These are phyloP conservation scores for Zasmidium citrigriseum DNA, from an alignment of 2,329 filamentous ascomycete genomes.

Conservation along the genomic window DNA sequence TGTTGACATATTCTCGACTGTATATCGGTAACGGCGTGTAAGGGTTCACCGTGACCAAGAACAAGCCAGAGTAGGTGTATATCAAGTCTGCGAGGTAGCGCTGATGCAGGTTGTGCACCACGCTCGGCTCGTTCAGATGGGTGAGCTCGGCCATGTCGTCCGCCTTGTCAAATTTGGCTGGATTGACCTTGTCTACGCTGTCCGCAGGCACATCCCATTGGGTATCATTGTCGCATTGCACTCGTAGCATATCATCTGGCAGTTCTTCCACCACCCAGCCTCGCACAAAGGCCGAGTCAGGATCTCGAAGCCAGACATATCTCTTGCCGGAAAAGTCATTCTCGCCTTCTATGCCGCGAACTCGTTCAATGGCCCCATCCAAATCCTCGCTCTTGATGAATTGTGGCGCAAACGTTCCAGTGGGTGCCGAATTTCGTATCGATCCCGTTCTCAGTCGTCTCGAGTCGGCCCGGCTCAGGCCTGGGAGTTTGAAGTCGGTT, in stretches of 20 bases:
- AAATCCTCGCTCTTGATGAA: conserved; percentile 91
- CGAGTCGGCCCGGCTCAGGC: conserved; percentile 29
- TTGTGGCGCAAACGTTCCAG: conserved; percentile 88
- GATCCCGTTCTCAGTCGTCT: conserved; percentile 55
- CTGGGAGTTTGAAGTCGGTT: conserved; percentile 47
- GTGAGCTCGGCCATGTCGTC: conserved; percentile 99
- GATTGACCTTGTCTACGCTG: conserved; percentile 97
- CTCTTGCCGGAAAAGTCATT: conserved; percentile 98
- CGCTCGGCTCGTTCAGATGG: conserved; percentile 94
- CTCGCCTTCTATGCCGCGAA: conserved; percentile 84
- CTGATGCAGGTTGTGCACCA: conserved; percentile 94
- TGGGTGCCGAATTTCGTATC: conserved; percentile 62
- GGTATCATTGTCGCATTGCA: conserved; percentile 91
- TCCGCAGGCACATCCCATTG: conserved; percentile 86
- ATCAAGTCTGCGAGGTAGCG: conserved; percentile 95
- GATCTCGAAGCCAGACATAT: conserved; percentile 95
- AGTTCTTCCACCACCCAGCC: conserved; percentile 89
- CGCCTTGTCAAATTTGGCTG: conserved; percentile 98
- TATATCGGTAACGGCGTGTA: conserved; percentile 96
- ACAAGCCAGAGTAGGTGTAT: conserved; percentile 95
- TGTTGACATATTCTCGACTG: conserved; percentile 93
- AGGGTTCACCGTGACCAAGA: conserved; percentile 95
- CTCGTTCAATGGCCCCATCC: conserved; percentile 56
- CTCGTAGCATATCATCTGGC: conserved; percentile 67
- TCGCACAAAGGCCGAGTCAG: conserved; percentile 83